Evolutionary conservation across 148 eudicot species (phyloP), one percentile per base, ranked within the genome.

Genomic region (Limonium bicolor): DNA sequence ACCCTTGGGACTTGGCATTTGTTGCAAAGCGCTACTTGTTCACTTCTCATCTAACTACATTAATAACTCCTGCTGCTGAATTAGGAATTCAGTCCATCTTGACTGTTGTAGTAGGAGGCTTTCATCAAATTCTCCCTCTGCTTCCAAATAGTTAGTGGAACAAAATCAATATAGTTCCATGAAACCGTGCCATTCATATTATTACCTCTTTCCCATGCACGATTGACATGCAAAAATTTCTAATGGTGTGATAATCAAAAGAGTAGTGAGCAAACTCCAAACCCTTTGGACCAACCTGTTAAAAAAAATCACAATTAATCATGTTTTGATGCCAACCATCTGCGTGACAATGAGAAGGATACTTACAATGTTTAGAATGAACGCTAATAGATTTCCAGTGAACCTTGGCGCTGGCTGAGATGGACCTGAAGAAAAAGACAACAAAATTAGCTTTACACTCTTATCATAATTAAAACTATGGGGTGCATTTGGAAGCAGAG

Each of bases 211-310:
- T 72, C 60, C 77, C 20, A 94, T 87, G 94, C 95, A 90, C 16
- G 68, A 54, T 50, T 94, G 94, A 55, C 58, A 65, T 27, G 75
- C 86, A 50, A 66, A 83, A 88, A 48, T 88, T 88, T 33, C 94
- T 72, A 64, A 84, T 88, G n/a, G 97, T 88, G 53, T 88, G 97
- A 58, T 88, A 84, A 65, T 88, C 94, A 17, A 88, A 74, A 5
- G 97, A 88, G 55, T 88, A 88, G 29, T 92, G 94, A 34, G 92
- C 97, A 62, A 88, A 88, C 63, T 88, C 97, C 29, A 88, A 67
- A 60, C 94, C 97, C 66, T 88, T 88, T 35, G 97, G 97, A 15
- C 97, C 97, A 66, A 88, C 42, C 97, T 88, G 77, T 31, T 64
- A 24, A 38, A 52, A 27, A 56, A 7, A 56, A 43, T 32, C 21